Conservation (phyloP, 495 filamentous ascomycete species). For the Amphirosellinia nigrospora region DNA sequence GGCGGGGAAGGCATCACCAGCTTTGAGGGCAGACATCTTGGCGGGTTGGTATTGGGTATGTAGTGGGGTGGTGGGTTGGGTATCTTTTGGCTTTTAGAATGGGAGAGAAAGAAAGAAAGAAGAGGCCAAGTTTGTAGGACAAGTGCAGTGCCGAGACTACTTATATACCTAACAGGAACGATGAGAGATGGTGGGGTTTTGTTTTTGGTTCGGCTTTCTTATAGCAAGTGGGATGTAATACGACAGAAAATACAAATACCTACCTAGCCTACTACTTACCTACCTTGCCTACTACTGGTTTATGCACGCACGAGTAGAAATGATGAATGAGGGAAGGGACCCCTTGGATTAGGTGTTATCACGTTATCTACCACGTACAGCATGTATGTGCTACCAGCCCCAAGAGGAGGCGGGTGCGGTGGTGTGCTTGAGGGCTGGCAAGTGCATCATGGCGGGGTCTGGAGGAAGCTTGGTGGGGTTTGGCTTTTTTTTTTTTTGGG, state of each 20-base stretch:
- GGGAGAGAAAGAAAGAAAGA: neutral
- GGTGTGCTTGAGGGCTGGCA: constrained; percentile 10
- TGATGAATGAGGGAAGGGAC: neutral
- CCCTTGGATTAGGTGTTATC: neutral
- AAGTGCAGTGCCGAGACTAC: constrained; percentile 4
- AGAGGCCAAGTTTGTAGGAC: neutral
- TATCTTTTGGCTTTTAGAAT: constrained; percentile 12
- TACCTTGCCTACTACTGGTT: too few species aligned
- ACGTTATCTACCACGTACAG: neutral
- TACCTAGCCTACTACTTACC: too few species aligned
- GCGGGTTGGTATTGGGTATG: constrained; percentile 5
- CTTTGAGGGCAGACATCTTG: constrained; percentile 75
- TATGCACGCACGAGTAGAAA: too few species aligned
- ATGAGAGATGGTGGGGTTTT: neutral
- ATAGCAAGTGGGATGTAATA: neutral
- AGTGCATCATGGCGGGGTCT: constrained; percentile 14
- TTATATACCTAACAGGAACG: neutral
- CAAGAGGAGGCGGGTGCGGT: neutral
- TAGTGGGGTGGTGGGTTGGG: neutral
- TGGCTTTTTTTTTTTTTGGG: neutral
- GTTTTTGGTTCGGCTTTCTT: neutral
- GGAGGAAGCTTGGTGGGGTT: neutral
- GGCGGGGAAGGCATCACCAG: constrained; percentile 82
- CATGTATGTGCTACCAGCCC: too few species aligned
- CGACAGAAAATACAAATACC: constrained; percentile 7